Evolutionary conservation across 2,329 filamentous ascomycete species (phyloP), one percentile per base, ranked within the genome.

Genomic region (Neoscytalidium dimidiatum): DNA sequence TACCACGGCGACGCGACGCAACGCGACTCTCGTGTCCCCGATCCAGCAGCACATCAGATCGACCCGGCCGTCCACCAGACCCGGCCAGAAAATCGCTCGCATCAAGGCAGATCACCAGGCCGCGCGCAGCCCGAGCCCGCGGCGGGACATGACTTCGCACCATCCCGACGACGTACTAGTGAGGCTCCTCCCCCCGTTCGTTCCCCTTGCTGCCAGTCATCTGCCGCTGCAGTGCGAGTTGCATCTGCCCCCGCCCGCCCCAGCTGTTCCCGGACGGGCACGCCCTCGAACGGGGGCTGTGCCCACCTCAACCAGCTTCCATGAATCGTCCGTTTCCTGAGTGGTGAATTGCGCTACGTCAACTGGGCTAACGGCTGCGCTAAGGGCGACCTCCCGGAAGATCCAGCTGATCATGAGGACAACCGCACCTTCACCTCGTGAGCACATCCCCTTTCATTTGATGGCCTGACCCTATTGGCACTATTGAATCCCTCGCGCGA

Each of bases 341-440:
- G 17, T 44, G 35, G 53, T 31, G 53, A 44, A 44, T 31, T 31
- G 41, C 56, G 56, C 41, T 46, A 60, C n/a, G n/a, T n/a, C n/a
- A 19, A 31, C 26, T 17, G 29, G 56, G 56, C 56, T 60, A 48
- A 60, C 56, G 41, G 56, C 41, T 46, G 56, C 56, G 41, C 56
- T 60, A 60, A 52, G 56, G 56, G 23, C 41, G 56, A 60, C 21
- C 41, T 46, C 56, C 56, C 56, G 56, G 56, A 60, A 46, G 56
- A 60, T 46, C 56, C 56, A 60, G 56, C 26, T 63, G 61, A 63
- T 53, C 61, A 63, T 63, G 61, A 63, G 61, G 61, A 63, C 61
- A 63, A 63, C 38, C 61, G 48, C 43, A 63, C 61, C 13, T 44
- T 63, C 33, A 63, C 61, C 61, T 63, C 61, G 61, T 63, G 61